These are phyloP conservation scores for Cryptomeria japonica DNA, from an alignment of 75 land plant genomes.

Conservation along the genomic window DNA sequence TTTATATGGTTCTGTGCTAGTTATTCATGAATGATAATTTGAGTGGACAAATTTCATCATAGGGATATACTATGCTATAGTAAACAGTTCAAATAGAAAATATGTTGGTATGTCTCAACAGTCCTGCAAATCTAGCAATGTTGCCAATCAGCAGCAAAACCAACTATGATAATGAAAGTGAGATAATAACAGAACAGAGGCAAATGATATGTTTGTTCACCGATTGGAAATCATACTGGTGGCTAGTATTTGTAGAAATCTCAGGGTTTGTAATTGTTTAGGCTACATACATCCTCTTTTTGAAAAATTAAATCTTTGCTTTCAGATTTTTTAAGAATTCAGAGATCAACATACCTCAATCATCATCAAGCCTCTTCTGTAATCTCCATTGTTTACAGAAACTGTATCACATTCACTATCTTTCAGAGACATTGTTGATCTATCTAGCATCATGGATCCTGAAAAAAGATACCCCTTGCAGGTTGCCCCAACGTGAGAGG, in stretches of 20 bases:
- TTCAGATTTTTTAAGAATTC: not conserved
- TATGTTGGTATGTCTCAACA: not conserved
- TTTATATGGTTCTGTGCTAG: too few relatives aligned
- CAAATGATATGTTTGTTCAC: not conserved
- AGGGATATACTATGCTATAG: too few relatives aligned
- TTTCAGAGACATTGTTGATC: slow-evolving; percentile 50
- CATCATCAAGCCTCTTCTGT: slow-evolving; percentile 44
- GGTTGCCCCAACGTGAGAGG: slow-evolving; percentile 58
- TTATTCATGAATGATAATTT: too few relatives aligned
- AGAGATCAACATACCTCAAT: slow-evolving; percentile 22
- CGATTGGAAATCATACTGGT: not conserved
- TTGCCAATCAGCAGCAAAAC: not conserved
- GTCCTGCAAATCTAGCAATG: not conserved
- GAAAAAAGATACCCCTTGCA: slow-evolving; percentile 43
- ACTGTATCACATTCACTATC: slow-evolving; percentile 76
- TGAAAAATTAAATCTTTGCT: not conserved
- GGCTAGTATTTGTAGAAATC: not conserved
- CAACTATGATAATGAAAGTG: not conserved
- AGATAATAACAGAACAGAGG: not conserved
- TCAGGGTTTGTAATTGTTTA: not conserved
- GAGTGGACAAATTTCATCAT: too few relatives aligned
- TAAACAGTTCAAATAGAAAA: not conserved
- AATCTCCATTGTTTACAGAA: slow-evolving; percentile 45
- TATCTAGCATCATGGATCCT: slow-evolving; percentile 60
- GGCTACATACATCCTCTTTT: not conserved